Percentiles rank a stretch among this genome's conserved stretches.
Conservation (phyloP, 495 filamentous ascomycete species). For the Lophiotrema nucula region DNA sequence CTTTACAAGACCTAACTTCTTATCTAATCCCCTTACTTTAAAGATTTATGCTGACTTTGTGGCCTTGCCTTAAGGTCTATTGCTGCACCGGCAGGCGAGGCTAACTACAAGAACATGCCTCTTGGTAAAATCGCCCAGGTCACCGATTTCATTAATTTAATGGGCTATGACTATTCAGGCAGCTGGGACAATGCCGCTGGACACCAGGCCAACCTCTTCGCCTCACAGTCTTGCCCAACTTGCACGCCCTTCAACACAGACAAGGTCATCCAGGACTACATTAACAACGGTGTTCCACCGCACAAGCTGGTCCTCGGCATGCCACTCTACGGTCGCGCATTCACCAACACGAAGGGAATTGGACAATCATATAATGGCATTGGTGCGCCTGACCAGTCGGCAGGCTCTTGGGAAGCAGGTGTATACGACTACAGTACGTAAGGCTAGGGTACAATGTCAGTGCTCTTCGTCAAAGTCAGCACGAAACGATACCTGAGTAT, state of each 20-base stretch:
- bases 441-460: too few relatives aligned
- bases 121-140: constrained; percentile 68
- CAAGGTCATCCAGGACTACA: constrained; percentile 65
- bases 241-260: constrained; percentile 71
- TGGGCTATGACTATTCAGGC: constrained; percentile 49
- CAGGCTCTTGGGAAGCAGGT: constrained; percentile 67
- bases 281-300: constrained; percentile 57
- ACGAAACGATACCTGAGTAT: too few relatives aligned
- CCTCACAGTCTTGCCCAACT: constrained; percentile 49
- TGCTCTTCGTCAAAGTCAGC: too few relatives aligned
- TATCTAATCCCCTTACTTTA: too few relatives aligned
- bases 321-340: constrained; percentile 80
- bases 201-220: constrained; percentile 74
- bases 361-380: constrained; percentile 63
- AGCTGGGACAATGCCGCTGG: constrained; percentile 67
- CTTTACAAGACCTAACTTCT: too few relatives aligned
- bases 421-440: constrained; percentile 80
- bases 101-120: constrained; percentile 67
- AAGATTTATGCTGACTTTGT: too few relatives aligned
- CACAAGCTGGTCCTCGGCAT: constrained; percentile 78
- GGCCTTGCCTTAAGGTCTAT: too few relatives aligned
- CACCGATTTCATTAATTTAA: constrained; percentile 81
- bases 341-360: constrained; percentile 66
- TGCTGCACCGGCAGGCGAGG: constrained; percentile 62
- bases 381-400: too few relatives aligned